Evolutionary conservation across 495 filamentous ascomycete genomes (phyloP), one percentile per base, ranked within the genome.

Genomic region (Neurospora cerealis): DNA sequence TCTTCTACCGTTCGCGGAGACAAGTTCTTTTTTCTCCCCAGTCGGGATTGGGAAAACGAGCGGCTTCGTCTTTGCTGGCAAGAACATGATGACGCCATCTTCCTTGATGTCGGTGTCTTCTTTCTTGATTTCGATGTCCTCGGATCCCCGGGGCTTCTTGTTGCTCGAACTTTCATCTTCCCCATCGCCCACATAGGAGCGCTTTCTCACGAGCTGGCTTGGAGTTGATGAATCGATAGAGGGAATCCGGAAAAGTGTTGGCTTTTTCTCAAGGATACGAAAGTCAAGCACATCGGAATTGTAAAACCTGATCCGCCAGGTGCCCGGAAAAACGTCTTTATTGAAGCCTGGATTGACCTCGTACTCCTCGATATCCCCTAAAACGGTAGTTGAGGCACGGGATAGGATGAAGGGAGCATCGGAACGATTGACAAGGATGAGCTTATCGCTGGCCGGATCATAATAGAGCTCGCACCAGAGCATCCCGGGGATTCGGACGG

Each of bases 401-500:
- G 79, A 77, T 42, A 87, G 81, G 13, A 78, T 77, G 69, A 87
- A 83, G 6, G 85, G 85, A 4, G 83, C 79, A 24, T 85, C 80
- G 4, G 83, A 85, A 70, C 78, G 81, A 72, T 86, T 87, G 37
- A 80, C 75, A n/a, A 87, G 78, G 38, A 87, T 83, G 44, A 83
- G 79, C 77, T 84, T 81, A 78, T 87, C 84, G 77, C 84, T 83
- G 73, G 81, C 77, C n/a, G 85, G 85, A 73, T 86, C 83, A 73
- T 86, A 87, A 71, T 85, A 86, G 54, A 87, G 80, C 73, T 85
- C 83, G 77, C 83, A 86, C 82, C 82, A 85, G 38, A 87, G 74
- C 13, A 82, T 81, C n/a, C 78, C 80, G 2, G 84, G 84, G 48
- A 87, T 85, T 60, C 81, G 81, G 73, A 87, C 83, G 5, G 85